phyloP scores from a whole-genome alignment of 352 stramenopile genomes.

The Saprolegnia parasitica region DNA sequence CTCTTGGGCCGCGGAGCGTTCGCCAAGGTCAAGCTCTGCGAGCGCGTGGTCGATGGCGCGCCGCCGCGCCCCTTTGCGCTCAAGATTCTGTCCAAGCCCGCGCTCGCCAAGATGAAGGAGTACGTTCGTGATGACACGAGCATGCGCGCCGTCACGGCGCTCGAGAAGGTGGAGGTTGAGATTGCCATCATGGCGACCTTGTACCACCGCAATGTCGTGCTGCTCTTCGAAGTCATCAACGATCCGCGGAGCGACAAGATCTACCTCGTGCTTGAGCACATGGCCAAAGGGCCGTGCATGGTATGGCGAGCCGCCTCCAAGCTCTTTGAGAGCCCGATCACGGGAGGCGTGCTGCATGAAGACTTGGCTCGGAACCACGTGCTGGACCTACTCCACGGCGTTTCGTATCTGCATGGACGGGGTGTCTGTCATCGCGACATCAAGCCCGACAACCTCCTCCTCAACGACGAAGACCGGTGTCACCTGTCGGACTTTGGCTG shows the following conservation, averaged over 20 bases:
- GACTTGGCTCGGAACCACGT: slow-evolving; percentile 58
- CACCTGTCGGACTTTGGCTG: slow-evolving; percentile 87
- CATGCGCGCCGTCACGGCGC: slow-evolving; percentile 72
- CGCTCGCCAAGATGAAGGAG: slow-evolving; percentile 70
- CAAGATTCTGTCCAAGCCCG: slow-evolving; percentile 83
- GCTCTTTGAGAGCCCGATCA: slow-evolving; percentile 65
- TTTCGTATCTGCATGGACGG: slow-evolving; percentile 72
- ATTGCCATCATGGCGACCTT: slow-evolving; percentile 84
- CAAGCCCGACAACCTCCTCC: slow-evolving; percentile 86
- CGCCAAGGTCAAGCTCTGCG: slow-evolving; percentile 80
- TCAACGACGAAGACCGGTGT: slow-evolving; percentile 72
- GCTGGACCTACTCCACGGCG: slow-evolving; percentile 65
- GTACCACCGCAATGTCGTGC: slow-evolving; percentile 87
- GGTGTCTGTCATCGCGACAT: slow-evolving; percentile 85
- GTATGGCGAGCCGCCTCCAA: slow-evolving; percentile 58
- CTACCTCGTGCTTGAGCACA: slow-evolving; percentile 85
- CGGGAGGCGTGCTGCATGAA: slow-evolving; percentile 48
- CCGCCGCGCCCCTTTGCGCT: slow-evolving; percentile 54
- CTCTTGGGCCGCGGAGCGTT: slow-evolving; percentile 74
- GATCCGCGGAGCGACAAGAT: slow-evolving; percentile 68
- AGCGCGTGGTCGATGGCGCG: slow-evolving; percentile 38
- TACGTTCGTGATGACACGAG: slow-evolving; percentile 40
- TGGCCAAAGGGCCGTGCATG: slow-evolving; percentile 79
- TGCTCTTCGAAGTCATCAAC: slow-evolving; percentile 90
- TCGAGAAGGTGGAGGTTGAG: slow-evolving; percentile 78